A percentile compares a stretch with the other conserved stretches of the same genome.
Evolutionary conservation across 208 protist species (phyloP).

Genomic region (Strigomonas galati): DNA sequence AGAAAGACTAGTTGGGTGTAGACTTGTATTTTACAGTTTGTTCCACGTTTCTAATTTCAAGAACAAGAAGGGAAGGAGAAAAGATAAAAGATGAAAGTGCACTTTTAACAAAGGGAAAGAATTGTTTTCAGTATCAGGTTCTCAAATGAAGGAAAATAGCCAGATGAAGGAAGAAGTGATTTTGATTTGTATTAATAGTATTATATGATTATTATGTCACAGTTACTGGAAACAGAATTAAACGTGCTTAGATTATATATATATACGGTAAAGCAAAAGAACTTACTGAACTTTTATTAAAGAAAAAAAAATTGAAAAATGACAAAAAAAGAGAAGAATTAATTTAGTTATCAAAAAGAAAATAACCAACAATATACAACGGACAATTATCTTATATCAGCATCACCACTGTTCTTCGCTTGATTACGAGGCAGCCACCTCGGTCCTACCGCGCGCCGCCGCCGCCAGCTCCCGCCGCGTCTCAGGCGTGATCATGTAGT

Average conservation of each 20-base stretch:
- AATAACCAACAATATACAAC: background rate
- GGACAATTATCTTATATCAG: background rate
- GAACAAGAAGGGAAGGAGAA: background rate
- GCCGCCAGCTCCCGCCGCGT: conserved; percentile 74
- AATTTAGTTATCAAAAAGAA: background rate
- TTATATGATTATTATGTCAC: background rate
- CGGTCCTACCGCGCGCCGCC: conserved; percentile 25
- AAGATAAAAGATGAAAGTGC: background rate
- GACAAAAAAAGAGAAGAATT: conserved; percentile 8
- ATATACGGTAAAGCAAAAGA: background rate
- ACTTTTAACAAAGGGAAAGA: background rate
- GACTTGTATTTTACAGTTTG: no score
- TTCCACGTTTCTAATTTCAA: background rate
- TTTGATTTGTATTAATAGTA: background rate
- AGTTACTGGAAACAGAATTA: background rate
- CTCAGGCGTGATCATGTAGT: conserved; percentile 88
- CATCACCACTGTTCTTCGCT: no score
- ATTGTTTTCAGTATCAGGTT: background rate
- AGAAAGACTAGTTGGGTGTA: no score
- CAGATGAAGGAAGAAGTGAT: background rate
- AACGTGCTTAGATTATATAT: background rate
- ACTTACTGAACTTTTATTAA: no score
- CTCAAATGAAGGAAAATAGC: background rate
- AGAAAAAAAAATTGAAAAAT: conserved; percentile 11
- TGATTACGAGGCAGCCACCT: background rate